Evolutionary conservation across 805 yeast species (phyloP).

Genomic region (Wickerhamiella nectarea): DNA sequence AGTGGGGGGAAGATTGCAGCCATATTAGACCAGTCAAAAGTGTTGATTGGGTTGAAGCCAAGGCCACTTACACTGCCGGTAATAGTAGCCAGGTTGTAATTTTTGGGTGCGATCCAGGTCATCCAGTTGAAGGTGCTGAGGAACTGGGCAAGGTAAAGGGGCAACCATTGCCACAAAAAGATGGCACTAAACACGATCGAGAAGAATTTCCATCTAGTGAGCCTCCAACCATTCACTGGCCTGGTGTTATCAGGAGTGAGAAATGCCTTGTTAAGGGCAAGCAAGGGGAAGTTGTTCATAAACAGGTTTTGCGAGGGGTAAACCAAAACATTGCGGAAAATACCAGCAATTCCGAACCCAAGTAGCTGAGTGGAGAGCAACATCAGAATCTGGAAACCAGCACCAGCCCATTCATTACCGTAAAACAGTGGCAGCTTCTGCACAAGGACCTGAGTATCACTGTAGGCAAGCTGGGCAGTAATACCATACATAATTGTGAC

Average conservation of each 20-base stretch:
- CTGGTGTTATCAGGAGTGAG: constrained; percentile 18
- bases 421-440: constrained; percentile 25
- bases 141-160: constrained; percentile 51
- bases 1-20: constrained; percentile 28
- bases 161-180: constrained; percentile 54
- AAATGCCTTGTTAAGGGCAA: constrained; percentile 38
- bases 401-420: constrained; percentile 26
- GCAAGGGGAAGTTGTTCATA: constrained; percentile 45
- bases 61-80: constrained; percentile 48
- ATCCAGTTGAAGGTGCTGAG: constrained; percentile 53
- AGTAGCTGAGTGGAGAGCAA: constrained; percentile 38
- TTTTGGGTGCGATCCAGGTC: constrained; percentile 40
- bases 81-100: constrained; percentile 44
- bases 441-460: constrained; percentile 17
- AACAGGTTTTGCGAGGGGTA: constrained; percentile 30
- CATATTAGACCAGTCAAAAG: constrained; percentile 40
- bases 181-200: constrained; percentile 29
- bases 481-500: constrained; percentile 29
- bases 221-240: constrained; percentile 44
- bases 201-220: constrained; percentile 42
- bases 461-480: constrained; percentile 15
- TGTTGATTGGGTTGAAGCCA: constrained; percentile 26
- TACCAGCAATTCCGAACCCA: constrained; percentile 43
- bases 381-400: constrained; percentile 34
- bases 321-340: constrained; percentile 37